A percentile compares a stretch with the other conserved stretches of the same genome.
Evolutionary conservation across 306 rosid genomes (phyloP).

Genomic region (Begonia fuchsioides): DNA sequence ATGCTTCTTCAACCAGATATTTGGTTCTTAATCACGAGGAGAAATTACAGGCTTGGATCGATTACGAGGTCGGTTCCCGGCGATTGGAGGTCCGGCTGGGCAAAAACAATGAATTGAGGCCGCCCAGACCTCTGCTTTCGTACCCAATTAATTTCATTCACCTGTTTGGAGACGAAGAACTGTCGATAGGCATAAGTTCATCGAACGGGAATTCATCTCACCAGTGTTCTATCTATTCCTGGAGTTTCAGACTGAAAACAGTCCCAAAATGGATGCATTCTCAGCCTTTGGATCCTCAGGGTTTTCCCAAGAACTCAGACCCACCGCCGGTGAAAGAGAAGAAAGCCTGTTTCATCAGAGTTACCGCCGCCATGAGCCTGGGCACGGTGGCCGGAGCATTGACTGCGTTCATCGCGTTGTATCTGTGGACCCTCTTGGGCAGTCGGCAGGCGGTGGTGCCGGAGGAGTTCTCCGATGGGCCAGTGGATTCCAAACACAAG

Average conservation of each 20-base stretch:
- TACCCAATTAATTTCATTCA: slow-evolving; percentile 39
- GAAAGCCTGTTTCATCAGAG: slow-evolving; percentile 42
- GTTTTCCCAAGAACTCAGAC: slow-evolving; percentile 22
- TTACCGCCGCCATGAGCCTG: slow-evolving; percentile 61
- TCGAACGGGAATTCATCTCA: slow-evolving; percentile 29
- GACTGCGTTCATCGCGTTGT: slow-evolving; percentile 51
- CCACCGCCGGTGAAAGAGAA: slow-evolving; percentile 24
- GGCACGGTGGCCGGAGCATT: slow-evolving; percentile 91
- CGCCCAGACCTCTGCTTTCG: slow-evolving; percentile 45
- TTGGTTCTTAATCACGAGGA: slow-evolving; percentile 22
- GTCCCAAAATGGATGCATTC: slow-evolving; percentile 77
- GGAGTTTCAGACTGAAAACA: slow-evolving; percentile 54
- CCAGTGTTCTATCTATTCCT: slow-evolving; percentile 41
- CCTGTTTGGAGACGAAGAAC: slow-evolving; percentile 33
- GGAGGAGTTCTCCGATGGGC: slow-evolving; percentile 49
- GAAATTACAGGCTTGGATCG: slow-evolving; percentile 63
- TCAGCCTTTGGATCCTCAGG: slow-evolving; percentile 57
- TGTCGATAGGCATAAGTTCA: slow-evolving; percentile 46
- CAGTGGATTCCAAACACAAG: slow-evolving; percentile 68
- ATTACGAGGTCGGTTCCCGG: slow-evolving; percentile 57
- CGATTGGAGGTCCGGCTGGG: slow-evolving; percentile 66
- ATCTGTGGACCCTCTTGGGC: slow-evolving; percentile 79
- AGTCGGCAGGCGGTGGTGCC: slow-evolving; percentile 72
- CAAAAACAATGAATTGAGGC: slow-evolving; percentile 31
- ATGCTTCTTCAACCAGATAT: slow-evolving; percentile 19